Evolutionary conservation across 805 yeast genomes (phyloP).

Genomic region (Candida montana): DNA sequence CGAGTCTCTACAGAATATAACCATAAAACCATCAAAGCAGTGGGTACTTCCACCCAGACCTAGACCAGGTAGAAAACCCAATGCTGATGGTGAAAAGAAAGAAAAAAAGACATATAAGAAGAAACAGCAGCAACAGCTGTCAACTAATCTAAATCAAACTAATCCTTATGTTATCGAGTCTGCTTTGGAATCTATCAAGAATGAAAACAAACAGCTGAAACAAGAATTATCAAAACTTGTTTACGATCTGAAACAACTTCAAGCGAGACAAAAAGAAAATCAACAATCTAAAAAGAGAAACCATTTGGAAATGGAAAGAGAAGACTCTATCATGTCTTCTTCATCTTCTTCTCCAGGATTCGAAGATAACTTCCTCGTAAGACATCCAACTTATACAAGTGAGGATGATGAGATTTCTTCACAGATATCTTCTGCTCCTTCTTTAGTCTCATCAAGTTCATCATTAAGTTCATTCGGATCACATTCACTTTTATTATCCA

Average conservation of each 20-base stretch:
- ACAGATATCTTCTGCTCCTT: constrained; percentile 22
- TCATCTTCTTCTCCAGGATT: constrained; percentile 6
- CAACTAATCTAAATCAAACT: neutral
- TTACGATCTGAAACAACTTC: constrained; percentile 35
- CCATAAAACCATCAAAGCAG: constrained; percentile 48
- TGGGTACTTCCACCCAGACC: constrained; percentile 67
- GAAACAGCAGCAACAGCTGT: constrained; percentile 9
- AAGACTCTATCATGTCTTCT: constrained; percentile 6
- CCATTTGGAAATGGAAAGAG: constrained; percentile 16
- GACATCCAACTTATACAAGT: constrained; percentile 1
- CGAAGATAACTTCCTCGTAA: constrained; percentile 8
- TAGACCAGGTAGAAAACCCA: constrained; percentile 3
- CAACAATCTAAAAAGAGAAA: constrained; percentile 20
- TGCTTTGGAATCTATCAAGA: constrained; percentile 37
- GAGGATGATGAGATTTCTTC: constrained; percentile 23
- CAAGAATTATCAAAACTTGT: constrained; percentile 40
- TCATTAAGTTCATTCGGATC: constrained; percentile 12
- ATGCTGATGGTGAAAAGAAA: constrained; percentile 1
- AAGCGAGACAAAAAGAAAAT: constrained; percentile 11
- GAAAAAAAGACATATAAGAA: constrained; percentile 5
- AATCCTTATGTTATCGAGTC: constrained; percentile 29
- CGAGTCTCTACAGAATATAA: neutral
- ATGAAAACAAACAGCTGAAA: constrained; percentile 40
- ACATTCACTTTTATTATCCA: constrained; percentile 5
- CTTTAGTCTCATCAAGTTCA: constrained; percentile 17